phyloP scores from a whole-genome alignment of 352 stramenopile genomes.

The Elongisporangium anandrum region DNA sequence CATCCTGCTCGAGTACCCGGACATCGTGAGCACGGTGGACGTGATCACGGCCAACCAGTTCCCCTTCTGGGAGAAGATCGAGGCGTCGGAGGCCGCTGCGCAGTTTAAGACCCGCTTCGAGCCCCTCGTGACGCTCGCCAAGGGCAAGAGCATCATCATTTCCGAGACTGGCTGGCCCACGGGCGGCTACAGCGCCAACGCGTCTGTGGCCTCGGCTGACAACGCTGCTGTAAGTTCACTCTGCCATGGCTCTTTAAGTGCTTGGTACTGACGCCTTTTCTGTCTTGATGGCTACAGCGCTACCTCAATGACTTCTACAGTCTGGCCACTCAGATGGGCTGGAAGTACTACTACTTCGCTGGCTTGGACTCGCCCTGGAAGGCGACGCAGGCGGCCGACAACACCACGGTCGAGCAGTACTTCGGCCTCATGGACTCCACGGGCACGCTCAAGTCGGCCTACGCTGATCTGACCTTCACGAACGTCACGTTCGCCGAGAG shows the following conservation, averaged over 20 bases:
- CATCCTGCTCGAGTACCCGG: constrained; percentile 68
- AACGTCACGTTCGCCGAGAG: constrained; percentile 18
- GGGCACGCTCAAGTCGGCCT: constrained; percentile 62
- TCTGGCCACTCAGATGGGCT: constrained; percentile 52
- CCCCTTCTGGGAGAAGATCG: constrained; percentile 77
- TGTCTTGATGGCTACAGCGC: constrained; percentile 17
- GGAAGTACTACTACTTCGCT: constrained; percentile 88
- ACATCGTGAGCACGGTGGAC: constrained; percentile 68
- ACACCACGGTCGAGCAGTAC: constrained; percentile 58
- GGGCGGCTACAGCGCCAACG: constrained; percentile 53
- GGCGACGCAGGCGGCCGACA: constrained; percentile 37
- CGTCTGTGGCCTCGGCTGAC: constrained; percentile 46
- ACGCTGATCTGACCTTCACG: constrained; percentile 52
- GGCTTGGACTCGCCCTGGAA: constrained; percentile 84
- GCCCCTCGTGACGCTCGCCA: constrained; percentile 55
- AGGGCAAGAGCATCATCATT: constrained; percentile 74
- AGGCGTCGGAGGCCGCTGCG: constrained; percentile 39
- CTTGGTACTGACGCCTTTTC: constrained; percentile 4
- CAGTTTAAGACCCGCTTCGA: constrained; percentile 79
- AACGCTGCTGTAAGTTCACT: constrained; percentile 37
- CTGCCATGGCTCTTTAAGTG: neutral
- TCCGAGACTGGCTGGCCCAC: constrained; percentile 81
- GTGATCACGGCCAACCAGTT: constrained; percentile 86
- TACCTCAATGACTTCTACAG: constrained; percentile 82
- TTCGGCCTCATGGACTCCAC: constrained; percentile 73